Evolutionary conservation across 106 monocot species (phyloP), one percentile per base, ranked within the genome.

Genomic region (Amphibolis antarctica): DNA sequence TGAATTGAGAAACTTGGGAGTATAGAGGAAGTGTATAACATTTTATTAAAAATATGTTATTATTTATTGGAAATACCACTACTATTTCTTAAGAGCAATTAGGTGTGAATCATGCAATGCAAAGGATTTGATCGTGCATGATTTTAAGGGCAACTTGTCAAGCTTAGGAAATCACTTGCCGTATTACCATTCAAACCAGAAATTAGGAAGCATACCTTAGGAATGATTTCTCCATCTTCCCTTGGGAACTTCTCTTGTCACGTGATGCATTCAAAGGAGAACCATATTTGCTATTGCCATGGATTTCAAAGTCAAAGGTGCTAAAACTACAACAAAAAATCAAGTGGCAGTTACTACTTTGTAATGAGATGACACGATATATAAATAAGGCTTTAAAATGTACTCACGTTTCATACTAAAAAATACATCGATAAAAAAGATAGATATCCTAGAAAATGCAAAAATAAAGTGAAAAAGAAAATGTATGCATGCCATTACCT

Each of bases 151-250:
- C 36, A 36, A 36, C 36, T n/a, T n/a, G n/a, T n/a, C n/a, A n/a
- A n/a, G n/a, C n/a, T n/a, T n/a, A n/a, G n/a, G n/a, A n/a, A n/a
- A n/a, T n/a, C 36, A 36, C 7, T 36, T 36, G 36, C 36, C 36
- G 7, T 36, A 36, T 36, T 36, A 7, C 36, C 36, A 36, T 36
- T 36, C 2, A 36, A 36, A 36, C n/a, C 2, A 36, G 7, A 4
- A 7, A 7, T 36, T 36, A 36, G 36, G 7, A 7, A 36, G 7
- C 36, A 36, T 82, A 98, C 98, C 98, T 91, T 74, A 98, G 79
- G 70, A 98, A 98, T 62, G 98, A 91, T 76, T 98, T 98, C 78
- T 98, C 98, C 91, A 98, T 77, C 72, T 98, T 98, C 47, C 98
- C 98, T 68, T 98, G 98, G 51, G 87, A 98, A 68, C 98, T 91